Conservation (phyloP, 1,139 yeast genomes). For the Scheffersomyces parashehatae region DNA sequence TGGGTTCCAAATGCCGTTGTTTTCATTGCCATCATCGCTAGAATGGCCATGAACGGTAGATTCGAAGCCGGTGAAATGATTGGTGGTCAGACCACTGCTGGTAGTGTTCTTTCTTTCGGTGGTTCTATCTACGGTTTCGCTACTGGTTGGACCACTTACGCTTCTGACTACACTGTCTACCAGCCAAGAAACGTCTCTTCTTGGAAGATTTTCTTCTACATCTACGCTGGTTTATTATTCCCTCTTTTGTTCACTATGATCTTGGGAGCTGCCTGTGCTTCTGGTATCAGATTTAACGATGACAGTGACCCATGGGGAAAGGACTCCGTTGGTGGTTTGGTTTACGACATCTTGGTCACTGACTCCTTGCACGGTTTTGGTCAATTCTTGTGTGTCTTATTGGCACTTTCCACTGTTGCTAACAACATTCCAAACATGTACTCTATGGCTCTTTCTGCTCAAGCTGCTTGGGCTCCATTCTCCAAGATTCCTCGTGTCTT, state of each 20-base stretch:
- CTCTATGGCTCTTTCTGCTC: conserved; percentile 83
- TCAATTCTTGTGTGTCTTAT: conserved; percentile 79
- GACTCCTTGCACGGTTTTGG: conserved; percentile 88
- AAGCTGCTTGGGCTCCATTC: conserved; percentile 75
- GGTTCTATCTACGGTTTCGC: conserved; percentile 87
- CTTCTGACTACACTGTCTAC: conserved; percentile 90
- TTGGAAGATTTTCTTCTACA: conserved; percentile 60
- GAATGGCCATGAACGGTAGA: conserved; percentile 66
- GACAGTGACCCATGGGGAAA: conserved; percentile 38
- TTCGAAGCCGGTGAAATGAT: conserved; percentile 50
- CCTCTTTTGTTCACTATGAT: conserved; percentile 76
- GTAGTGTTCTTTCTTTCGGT: conserved; percentile 79
- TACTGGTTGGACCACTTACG: conserved; percentile 93
- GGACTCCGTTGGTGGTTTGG: conserved; percentile 77
- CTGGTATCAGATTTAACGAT: conserved; percentile 61
- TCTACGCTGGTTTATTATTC: conserved; percentile 59
- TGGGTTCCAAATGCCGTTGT: conserved; percentile 82
- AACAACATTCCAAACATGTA: conserved; percentile 93
- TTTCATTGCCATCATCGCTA: conserved; percentile 75
- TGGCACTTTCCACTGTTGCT: conserved; percentile 83
- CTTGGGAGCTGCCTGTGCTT: conserved; percentile 85
- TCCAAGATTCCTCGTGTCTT: conserved; percentile 73
- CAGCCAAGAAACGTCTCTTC: conserved; percentile 65
- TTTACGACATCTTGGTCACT: conserved; percentile 72
- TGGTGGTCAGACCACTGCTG: conserved; percentile 67